A percentile compares a stretch with the other conserved stretches of the same genome.
Evolutionary conservation across 2,329 filamentous ascomycete species (phyloP).

Genomic region (Grosmannia penicillata): DNA sequence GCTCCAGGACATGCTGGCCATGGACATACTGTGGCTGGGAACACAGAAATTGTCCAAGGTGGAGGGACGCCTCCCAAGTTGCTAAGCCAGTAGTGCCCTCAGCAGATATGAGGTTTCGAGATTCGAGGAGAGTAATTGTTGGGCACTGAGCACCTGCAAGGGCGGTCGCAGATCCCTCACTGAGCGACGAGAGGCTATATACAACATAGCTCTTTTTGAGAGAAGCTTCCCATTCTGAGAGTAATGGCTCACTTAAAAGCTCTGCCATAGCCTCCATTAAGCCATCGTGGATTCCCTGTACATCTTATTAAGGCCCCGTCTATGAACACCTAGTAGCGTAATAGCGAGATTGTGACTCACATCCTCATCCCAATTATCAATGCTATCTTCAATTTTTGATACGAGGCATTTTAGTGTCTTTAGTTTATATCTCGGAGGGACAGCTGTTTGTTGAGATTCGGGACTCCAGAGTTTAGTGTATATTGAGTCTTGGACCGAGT

Average conservation of each 20-base stretch:
- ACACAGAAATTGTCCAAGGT: constrained; percentile 55
- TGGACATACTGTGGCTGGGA: constrained; percentile 27
- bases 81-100: constrained; percentile 61
- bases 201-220: neutral
- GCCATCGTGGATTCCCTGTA: neutral
- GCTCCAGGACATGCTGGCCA: constrained; percentile 49
- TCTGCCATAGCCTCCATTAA: neutral
- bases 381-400: constrained; percentile 53
- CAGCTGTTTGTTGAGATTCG: constrained; percentile 19
- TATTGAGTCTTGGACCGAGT: constrained; percentile 39
- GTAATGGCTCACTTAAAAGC: neutral
- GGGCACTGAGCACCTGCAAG: neutral
- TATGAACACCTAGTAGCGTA: constrained; percentile 2
- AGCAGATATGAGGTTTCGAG: constrained; percentile 52
- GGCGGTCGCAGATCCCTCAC: neutral
- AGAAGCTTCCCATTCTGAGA: neutral
- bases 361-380: constrained; percentile 73
- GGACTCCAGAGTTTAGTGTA: constrained; percentile 36
- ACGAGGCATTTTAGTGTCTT: constrained; percentile 62
- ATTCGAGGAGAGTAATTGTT: constrained; percentile 51
- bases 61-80: constrained; percentile 70
- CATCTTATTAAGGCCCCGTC: no score
- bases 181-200: neutral
- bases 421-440: constrained; percentile 55
- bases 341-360: constrained; percentile 37